Evolutionary conservation across 2,329 filamentous ascomycete species (phyloP).

Genomic region (Trichoderma sp.): DNA sequence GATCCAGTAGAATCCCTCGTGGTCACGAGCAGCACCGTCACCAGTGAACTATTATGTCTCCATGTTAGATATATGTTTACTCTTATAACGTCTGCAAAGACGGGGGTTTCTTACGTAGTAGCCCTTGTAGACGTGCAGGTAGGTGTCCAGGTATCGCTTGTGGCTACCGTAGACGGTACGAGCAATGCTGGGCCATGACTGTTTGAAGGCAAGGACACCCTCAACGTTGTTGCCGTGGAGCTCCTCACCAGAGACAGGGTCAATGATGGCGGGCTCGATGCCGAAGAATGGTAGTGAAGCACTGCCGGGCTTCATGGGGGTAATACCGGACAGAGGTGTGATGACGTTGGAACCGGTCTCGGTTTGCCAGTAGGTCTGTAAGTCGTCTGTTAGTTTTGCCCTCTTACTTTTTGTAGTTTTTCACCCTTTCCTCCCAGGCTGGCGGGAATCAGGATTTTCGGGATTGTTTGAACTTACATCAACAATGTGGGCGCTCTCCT

Average conservation of each 20-base stretch:
- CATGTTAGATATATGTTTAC: constrained; percentile 7
- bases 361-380: constrained; percentile 98
- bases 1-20: constrained; percentile 99
- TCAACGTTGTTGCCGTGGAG: constrained; percentile 95
- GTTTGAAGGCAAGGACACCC: constrained; percentile 94
- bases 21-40: constrained; percentile 91
- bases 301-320: constrained; percentile 93
- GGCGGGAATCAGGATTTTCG: not conserved
- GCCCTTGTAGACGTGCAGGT: constrained; percentile 94
- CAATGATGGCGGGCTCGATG: constrained; percentile 95
- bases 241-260: constrained; percentile 91
- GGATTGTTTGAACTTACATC: constrained; percentile 65
- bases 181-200: constrained; percentile 97
- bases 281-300: constrained; percentile 97
- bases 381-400: constrained; percentile 23
- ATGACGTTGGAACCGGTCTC: constrained; percentile 98
- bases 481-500: constrained; percentile 87
- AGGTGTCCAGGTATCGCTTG: constrained; percentile 98
- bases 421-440: not conserved
- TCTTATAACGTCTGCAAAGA: not conserved
- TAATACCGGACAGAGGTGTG: constrained; percentile 86
- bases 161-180: constrained; percentile 97
- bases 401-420: constrained; percentile 16
- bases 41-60: constrained; percentile 67
- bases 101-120: constrained; percentile 75